Base-by-base conservation (phyloP, 768 basidiomycete species). In the Leccinellum luteum region DNA sequence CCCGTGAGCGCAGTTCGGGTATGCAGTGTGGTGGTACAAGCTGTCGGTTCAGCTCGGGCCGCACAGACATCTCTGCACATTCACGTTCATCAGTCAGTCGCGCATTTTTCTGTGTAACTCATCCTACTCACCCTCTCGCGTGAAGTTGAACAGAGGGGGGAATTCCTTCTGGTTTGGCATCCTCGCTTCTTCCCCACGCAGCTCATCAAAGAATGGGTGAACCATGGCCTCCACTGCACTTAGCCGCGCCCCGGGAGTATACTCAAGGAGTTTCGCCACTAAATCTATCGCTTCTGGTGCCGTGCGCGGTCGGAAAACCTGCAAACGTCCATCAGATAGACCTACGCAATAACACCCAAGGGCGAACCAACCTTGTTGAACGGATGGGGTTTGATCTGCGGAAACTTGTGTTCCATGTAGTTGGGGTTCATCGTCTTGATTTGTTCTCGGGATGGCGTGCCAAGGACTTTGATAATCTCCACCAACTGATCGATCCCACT, bases 391-490 rank as follows among this genome's bases (percentile, higher is more conserved):
- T 96, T 94, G 81, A 99, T 99, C 76, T 98, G 96, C 2, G 97
- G 97, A 81, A 99, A 99, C 76, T 98, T 98, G 85, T 99, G 97
- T 72, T 99, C 97, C 97, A 98, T 98, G 77, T 99, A 99, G 79
- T 99, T 99, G 55, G 97, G 97, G 76, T 99, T 99, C 97, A 99
- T 99, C 65, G 97, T 98, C 87, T 99, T 98, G 84, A 99, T 99
- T 75, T 99, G 97, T 72, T 98, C 97, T 64, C 96, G 81, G 58
- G 97, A 95, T 3, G 97, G 97, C 21, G 97, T 99, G 15, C 97
- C 97, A 54, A 99, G 85, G 45, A 99, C 94, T 75, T 99, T 99
- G 87, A 99, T 99, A 66, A 99, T 99, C 78, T 99, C 97, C 56
- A 99, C 97, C 68, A 99, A 74, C 78, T 99, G 97, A 76, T 99